Conservation (phyloP, 495 filamentous ascomycete genomes). For the Articulospora tetracladia region DNA sequence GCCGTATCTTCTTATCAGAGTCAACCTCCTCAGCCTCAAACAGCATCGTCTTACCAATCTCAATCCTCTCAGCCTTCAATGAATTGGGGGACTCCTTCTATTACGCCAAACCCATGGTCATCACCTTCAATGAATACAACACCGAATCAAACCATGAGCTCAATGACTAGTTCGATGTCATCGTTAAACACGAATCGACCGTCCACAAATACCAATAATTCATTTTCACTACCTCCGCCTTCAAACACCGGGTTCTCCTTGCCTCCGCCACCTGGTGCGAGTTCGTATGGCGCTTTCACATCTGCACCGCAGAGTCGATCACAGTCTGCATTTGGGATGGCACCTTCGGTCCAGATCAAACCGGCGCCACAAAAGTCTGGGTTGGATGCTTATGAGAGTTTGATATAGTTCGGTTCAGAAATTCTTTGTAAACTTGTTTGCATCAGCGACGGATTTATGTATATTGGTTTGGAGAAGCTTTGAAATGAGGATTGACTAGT, state of each 20-base stretch:
- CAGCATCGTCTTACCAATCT: not conserved
- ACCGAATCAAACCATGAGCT: slow-evolving; percentile 11
- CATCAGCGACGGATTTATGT: too few species aligned
- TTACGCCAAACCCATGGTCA: slow-evolving; percentile 23
- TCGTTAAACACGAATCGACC: slow-evolving; percentile 22
- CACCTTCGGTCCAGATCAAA: slow-evolving; percentile 21
- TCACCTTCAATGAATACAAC: slow-evolving; percentile 13
- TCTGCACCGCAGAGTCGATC: not conserved
- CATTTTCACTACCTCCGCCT: slow-evolving; percentile 23
- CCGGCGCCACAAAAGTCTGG: slow-evolving; percentile 50
- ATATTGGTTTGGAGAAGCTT: too few species aligned
- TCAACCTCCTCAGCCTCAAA: not conserved
- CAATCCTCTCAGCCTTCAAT: slow-evolving; percentile 6
- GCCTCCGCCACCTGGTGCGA: slow-evolving; percentile 42
- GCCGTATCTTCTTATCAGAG: slow-evolving; percentile 1
- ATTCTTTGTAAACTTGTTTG: not conserved
- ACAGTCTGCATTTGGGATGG: slow-evolving; percentile 8
- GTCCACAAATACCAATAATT: slow-evolving; percentile 6
- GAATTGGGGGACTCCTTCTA: slow-evolving; percentile 20
- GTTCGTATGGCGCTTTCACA: slow-evolving; percentile 29
- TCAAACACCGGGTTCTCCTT: slow-evolving; percentile 38
- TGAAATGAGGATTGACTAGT: too few species aligned
- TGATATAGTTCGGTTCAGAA: slow-evolving; percentile 45
- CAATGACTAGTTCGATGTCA: slow-evolving; percentile 27
- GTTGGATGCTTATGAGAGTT: slow-evolving; percentile 77